Percentiles rank a stretch among this genome's conserved stretches.
Conservation (phyloP, 176 grass and related monocot genomes). For the Aechmea fasciata region DNA sequence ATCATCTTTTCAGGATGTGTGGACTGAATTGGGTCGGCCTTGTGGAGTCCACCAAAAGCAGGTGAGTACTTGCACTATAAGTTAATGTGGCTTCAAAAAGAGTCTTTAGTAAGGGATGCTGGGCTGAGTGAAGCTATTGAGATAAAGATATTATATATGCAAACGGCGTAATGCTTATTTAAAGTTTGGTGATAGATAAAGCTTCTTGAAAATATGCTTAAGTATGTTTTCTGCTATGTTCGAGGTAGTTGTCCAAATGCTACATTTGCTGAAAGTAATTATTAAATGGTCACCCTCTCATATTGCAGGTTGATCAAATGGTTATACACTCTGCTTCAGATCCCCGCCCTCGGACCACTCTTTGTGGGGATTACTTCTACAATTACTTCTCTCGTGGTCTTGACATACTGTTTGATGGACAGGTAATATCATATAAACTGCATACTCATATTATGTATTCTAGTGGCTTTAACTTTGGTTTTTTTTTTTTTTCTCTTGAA, state of each 20-base stretch:
- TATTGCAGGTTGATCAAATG: conserved; percentile 87
- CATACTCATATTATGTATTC: not conserved
- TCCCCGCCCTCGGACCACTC: conserved; percentile 58
- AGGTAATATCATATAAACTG: conserved; percentile 32
- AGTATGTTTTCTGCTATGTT: not conserved
- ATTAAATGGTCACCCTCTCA: not conserved
- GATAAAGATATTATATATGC: not conserved
- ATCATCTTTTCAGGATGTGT: conserved; percentile 61
- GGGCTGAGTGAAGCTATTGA: not conserved
- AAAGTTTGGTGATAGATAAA: too few relatives aligned
- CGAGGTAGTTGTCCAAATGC: not conserved
- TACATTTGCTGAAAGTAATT: not conserved
- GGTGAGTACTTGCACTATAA: conserved; percentile 24
- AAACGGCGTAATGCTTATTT: too few relatives aligned
- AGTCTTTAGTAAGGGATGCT: not conserved
- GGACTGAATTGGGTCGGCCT: conserved; percentile 83
- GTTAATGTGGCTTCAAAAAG: conserved; percentile 6
- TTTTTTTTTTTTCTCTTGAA: conserved; percentile 11
- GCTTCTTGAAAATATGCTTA: not conserved
- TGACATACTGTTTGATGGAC: conserved; percentile 97
- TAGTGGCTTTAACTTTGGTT: conserved; percentile 4
- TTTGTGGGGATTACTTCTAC: conserved; percentile 85
- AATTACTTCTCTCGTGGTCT: conserved; percentile 92
- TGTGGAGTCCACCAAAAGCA: conserved; percentile 96
- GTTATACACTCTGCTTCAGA: conserved; percentile 95